Evolutionary conservation across 768 basidiomycete species (phyloP).

Genomic region (Mrakia hoshinonis): DNA sequence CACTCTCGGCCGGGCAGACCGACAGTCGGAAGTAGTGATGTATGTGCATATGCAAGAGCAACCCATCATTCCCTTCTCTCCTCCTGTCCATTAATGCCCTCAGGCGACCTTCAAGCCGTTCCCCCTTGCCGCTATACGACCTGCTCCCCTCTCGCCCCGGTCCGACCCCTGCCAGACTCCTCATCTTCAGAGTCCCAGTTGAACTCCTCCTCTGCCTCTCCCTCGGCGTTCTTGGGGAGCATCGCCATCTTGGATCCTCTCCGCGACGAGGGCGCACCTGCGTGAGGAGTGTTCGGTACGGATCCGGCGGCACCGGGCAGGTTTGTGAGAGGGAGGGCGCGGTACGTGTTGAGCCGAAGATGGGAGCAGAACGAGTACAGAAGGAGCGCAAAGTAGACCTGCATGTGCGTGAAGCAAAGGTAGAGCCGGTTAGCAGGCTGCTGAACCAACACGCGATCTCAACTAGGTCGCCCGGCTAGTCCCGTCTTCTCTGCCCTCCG

Average conservation of each 20-base stretch:
- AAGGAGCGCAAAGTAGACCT: conserved; percentile 85
- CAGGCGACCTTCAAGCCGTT: not conserved
- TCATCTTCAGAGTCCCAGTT: conserved; percentile 24
- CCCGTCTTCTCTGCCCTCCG: not conserved
- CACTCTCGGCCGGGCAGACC: not conserved
- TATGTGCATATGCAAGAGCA: no score
- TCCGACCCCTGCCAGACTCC: not conserved
- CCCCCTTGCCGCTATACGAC: not conserved
- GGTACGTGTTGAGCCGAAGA: conserved; percentile 83
- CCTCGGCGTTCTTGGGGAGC: not conserved
- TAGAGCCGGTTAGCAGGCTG: not conserved
- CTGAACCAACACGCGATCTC: not conserved
- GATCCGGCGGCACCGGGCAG: not conserved
- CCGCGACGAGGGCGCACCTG: not conserved
- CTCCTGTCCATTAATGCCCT: no score
- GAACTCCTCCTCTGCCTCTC: conserved; percentile 23
- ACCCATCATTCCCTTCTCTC: no score
- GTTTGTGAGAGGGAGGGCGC: conserved; percentile 53
- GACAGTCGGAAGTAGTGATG: no score
- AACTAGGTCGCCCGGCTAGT: not conserved
- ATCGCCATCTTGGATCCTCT: not conserved
- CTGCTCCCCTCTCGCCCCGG: not conserved
- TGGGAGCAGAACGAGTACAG: conserved; percentile 91
- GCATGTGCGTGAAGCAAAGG: not conserved
- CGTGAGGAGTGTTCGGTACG: not conserved